Base-by-base conservation (phyloP, 1,284 basidiomycete species). In the Thelephora terrestris region DNA sequence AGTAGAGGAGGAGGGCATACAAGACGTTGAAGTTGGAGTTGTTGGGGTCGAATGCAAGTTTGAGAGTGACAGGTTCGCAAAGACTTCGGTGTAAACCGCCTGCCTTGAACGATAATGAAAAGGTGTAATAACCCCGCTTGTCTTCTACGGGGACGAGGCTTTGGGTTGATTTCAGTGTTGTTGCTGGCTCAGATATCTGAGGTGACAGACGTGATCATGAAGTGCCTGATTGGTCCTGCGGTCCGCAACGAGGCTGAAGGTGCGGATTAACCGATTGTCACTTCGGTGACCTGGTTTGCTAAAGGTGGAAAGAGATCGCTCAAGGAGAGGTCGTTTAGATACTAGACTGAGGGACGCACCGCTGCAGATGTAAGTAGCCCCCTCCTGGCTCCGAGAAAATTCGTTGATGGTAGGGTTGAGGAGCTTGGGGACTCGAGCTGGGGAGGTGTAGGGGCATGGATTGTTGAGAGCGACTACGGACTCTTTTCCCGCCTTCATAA, bases 11-110 rank as follows among this genome's bases (percentile, higher is more conserved):
- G 7, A 20, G 36, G 55, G 59, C 64, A 58, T 52, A 81, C 79
- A 81, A 81, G 16, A 79, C 73, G 21, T 70, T 64, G 54, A 81
- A 81, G 34, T 75, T 67, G 7, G n/a, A 81, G 64, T 40, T 55
- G 58, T 32, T 71, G 64, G 79, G 78, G 51, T 80, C 73, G 21
- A 79, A 61, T 20, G 64, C 61, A 18, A 81, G 62, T 29, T 58
- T 67, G 49, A 76, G 60, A 18, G 63, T 59, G 14, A 71, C 55
- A 1, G 78, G 70, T 25, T 72, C 68, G 43, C 71, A 66, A 16
- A 81, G 48, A 12, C 67, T 62, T 6, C 78, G 67, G 60, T 80
- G 76, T 42, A 80, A 65, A 10, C 70, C 67, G 51, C 75, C 73
- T 23, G 68, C 61, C 60, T 71, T 73, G 53, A 78, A 59, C n/a